Conservation (phyloP, 805 yeast species). For the Saturnispora diversa region DNA sequence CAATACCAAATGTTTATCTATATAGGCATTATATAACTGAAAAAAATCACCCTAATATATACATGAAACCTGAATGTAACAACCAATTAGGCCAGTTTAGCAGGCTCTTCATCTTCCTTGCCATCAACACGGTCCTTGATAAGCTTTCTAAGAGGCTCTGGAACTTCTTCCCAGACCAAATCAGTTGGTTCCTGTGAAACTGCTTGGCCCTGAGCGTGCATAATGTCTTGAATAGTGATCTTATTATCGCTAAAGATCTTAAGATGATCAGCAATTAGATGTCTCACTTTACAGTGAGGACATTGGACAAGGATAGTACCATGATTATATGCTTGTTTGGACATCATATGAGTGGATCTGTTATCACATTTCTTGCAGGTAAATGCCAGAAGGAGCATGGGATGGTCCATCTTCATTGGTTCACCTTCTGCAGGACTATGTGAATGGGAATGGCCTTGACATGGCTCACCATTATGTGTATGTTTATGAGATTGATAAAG, state of each 20-base stretch:
- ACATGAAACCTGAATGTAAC: background rate
- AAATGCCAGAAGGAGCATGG: constrained; percentile 79
- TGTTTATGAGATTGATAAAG: constrained; percentile 9
- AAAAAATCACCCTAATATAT: no score
- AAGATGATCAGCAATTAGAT: constrained; percentile 82
- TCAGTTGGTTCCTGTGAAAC: constrained; percentile 60
- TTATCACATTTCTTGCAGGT: constrained; percentile 84
- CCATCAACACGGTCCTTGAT: constrained; percentile 58
- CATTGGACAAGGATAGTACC: constrained; percentile 89
- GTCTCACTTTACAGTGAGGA: constrained; percentile 84
- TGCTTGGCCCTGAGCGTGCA: constrained; percentile 67
- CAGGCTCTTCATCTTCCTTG: constrained; percentile 4
- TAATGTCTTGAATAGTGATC: constrained; percentile 72
- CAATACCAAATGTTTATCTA: no score
- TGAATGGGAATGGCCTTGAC: constrained; percentile 13
- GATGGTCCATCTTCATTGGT: constrained; percentile 53
- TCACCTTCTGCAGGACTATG: constrained; percentile 2
- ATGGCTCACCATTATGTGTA: constrained; percentile 13
- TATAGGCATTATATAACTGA: no score
- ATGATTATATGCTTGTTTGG: constrained; percentile 80
- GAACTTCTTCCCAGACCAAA: constrained; percentile 60
- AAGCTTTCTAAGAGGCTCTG: constrained; percentile 40
- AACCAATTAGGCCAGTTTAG: background rate
- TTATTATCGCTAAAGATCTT: constrained; percentile 74
- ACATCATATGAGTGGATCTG: constrained; percentile 81